Evolutionary conservation across 2,329 filamentous ascomycete genomes (phyloP).

Genomic region (Fusarium protoensiforme): DNA sequence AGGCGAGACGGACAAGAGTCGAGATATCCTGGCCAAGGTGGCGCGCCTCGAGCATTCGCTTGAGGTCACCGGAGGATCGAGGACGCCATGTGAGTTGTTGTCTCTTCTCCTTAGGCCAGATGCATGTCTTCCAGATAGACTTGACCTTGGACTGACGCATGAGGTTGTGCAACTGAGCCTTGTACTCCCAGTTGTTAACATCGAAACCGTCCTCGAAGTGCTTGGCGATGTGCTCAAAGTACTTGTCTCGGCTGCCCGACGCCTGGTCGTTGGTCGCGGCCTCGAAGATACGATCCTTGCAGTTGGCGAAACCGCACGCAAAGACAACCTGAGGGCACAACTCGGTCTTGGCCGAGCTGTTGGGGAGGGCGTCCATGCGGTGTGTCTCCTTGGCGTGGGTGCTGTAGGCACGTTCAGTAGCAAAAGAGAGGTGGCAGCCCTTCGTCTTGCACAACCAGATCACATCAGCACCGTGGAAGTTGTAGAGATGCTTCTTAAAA

Average conservation of each 20-base stretch:
- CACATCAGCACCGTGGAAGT: constrained; percentile 57
- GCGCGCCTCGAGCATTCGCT: constrained; percentile 57
- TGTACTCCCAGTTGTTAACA: constrained; percentile 57
- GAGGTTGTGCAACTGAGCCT: constrained; percentile 56
- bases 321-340: constrained; percentile 58
- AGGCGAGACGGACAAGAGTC: constrained; percentile 56
- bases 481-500: constrained; percentile 62
- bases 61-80: constrained; percentile 55
- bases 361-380: constrained; percentile 54
- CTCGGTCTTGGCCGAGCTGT: constrained; percentile 54
- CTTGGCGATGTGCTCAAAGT: constrained; percentile 60
- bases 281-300: constrained; percentile 57
- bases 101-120: constrained; percentile 58
- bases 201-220: constrained; percentile 58
- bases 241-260: constrained; percentile 52
- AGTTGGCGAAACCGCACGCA: constrained; percentile 55
- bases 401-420: constrained; percentile 58
- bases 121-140: constrained; percentile 57
- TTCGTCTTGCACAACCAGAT: constrained; percentile 57
- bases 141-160: constrained; percentile 57
- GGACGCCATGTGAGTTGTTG: constrained; percentile 54
- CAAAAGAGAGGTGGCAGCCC: constrained; percentile 56
- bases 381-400: constrained; percentile 57
- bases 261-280: constrained; percentile 51
- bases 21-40: constrained; percentile 55